Evolutionary conservation across 495 filamentous ascomycete genomes (phyloP).

Genomic region (Apodospora peruviana): DNA sequence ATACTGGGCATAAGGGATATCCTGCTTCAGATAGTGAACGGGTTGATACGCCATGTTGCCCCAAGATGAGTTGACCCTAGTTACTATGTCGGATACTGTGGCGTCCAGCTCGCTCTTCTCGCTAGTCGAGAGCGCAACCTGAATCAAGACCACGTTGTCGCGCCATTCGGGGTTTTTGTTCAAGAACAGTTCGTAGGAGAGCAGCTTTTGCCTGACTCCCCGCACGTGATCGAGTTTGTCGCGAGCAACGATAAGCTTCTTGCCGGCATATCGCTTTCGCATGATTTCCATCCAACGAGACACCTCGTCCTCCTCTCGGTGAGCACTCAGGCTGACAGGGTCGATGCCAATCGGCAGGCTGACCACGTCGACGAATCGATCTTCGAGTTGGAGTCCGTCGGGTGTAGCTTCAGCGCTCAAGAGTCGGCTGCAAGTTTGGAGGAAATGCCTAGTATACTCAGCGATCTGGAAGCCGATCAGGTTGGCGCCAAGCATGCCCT

Average conservation of each 20-base stretch:
- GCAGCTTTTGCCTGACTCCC: constrained; percentile 84
- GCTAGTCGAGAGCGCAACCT: constrained; percentile 83
- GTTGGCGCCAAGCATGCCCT: constrained; percentile 87
- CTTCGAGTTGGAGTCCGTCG: constrained; percentile 84
- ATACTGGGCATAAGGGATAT: constrained; percentile 85
- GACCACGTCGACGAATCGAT: constrained; percentile 82
- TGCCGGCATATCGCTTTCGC: constrained; percentile 71
- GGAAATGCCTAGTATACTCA: constrained; percentile 88
- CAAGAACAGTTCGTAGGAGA: constrained; percentile 89
- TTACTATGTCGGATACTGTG: constrained; percentile 85
- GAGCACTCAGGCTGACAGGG: constrained; percentile 64
- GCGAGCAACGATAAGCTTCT: constrained; percentile 82
- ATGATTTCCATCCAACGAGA: constrained; percentile 72
- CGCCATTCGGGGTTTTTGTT: constrained; percentile 87
- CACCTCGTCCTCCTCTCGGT: constrained; percentile 68
- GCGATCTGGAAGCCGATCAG: constrained; percentile 86
- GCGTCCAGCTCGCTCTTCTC: constrained; percentile 82
- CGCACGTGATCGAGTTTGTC: constrained; percentile 91
- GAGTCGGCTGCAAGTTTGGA: constrained; percentile 87
- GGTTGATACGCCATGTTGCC: constrained; percentile 85
- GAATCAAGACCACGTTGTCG: constrained; percentile 81
- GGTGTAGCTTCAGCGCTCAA: constrained; percentile 80
- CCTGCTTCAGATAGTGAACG: constrained; percentile 90
- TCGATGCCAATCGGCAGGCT: constrained; percentile 78
- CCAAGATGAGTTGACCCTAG: constrained; percentile 81